Conservation (phyloP, 2,329 filamentous ascomycete species). For the Hortaea werneckii region DNA sequence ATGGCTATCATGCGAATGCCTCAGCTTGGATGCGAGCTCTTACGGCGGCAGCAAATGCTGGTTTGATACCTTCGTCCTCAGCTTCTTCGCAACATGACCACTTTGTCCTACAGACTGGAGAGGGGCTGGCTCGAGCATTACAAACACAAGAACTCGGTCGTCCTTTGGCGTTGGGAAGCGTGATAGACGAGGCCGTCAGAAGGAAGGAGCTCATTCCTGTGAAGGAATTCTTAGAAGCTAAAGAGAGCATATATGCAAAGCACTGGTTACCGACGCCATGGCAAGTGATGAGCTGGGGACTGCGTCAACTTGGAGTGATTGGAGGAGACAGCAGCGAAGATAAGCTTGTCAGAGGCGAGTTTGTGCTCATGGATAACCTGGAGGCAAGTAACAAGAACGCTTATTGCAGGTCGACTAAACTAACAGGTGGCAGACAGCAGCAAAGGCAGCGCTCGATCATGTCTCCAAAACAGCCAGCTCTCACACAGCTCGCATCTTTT, state of each 20-base stretch:
- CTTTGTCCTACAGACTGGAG: slow-evolving; percentile 43
- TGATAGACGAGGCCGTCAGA: slow-evolving; percentile 64
- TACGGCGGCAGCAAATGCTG: slow-evolving; percentile 55
- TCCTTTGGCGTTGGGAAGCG: slow-evolving; percentile 69
- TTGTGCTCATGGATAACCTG: slow-evolving; percentile 56
- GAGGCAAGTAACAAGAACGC: slow-evolving; percentile 33
- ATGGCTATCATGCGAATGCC: slow-evolving; percentile 74
- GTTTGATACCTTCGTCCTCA: slow-evolving; percentile 41
- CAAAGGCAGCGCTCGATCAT: slow-evolving; percentile 29
- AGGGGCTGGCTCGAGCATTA: slow-evolving; percentile 58
- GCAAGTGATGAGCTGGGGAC: slow-evolving; percentile 62
- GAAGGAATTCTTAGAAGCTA: slow-evolving; percentile 53
- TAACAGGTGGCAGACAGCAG: slow-evolving; percentile 23
- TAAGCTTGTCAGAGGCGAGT: slow-evolving; percentile 49
- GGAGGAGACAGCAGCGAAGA: slow-evolving; percentile 33
- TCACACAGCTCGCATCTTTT: slow-evolving; percentile 25
- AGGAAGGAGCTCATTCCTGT: slow-evolving; percentile 61
- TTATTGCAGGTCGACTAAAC: not conserved
- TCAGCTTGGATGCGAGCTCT: slow-evolving; percentile 69
- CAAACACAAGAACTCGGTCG: slow-evolving; percentile 69
- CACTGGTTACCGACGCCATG: slow-evolving; percentile 60
- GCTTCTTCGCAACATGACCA: slow-evolving; percentile 31
- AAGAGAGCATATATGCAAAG: slow-evolving; percentile 61
- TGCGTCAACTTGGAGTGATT: slow-evolving; percentile 49
- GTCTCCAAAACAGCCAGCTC: slow-evolving; percentile 22